Evolutionary conservation across 306 rosid species (phyloP).

Genomic region (Pterocarpus macrocarpus): DNA sequence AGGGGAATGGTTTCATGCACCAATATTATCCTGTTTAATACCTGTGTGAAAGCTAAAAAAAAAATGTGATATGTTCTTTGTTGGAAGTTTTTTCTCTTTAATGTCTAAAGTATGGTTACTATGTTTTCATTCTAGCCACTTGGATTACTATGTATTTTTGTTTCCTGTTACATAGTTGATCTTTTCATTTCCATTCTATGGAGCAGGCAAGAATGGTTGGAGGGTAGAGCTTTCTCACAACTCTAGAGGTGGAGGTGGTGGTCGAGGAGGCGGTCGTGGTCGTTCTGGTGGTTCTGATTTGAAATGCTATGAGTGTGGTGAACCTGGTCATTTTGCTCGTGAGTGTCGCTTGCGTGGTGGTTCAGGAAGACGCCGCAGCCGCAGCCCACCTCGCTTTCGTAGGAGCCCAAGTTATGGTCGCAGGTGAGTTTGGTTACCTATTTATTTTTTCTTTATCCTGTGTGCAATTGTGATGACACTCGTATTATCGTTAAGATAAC

Average conservation of each 20-base stretch:
- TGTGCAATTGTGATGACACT: not conserved
- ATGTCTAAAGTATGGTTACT: not conserved
- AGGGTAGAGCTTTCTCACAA: conserved; percentile 99
- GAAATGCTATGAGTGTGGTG: conserved; percentile 99
- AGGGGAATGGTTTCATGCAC: conserved; percentile 27
- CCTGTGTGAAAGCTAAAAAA: not conserved
- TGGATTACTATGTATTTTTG: not conserved
- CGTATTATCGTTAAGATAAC: not conserved
- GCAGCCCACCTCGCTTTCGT: conserved; percentile 91
- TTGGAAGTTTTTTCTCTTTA: not conserved
- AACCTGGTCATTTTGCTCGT: conserved; percentile 99
- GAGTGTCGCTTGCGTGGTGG: conserved; percentile 95
- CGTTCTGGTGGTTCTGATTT: conserved; percentile 96
- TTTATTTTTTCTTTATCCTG: not conserved
- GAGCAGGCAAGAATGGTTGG: conserved; percentile 96
- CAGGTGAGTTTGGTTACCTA: conserved; percentile 58
- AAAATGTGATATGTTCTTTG: not conserved
- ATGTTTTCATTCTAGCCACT: not conserved
- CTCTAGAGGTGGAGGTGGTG: conserved; percentile 82
- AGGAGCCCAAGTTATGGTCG: conserved; percentile 99
- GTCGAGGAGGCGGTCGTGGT: conserved; percentile 84
- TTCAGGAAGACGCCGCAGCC: conserved; percentile 93
- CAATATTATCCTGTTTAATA: conserved; percentile 7
- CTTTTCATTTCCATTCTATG: conserved; percentile 29
- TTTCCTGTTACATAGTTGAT: not conserved